A percentile compares a stretch with the other conserved stretches of the same genome.
Conservation (phyloP, 345 rosid genomes). For the Pistacia integerrima region DNA sequence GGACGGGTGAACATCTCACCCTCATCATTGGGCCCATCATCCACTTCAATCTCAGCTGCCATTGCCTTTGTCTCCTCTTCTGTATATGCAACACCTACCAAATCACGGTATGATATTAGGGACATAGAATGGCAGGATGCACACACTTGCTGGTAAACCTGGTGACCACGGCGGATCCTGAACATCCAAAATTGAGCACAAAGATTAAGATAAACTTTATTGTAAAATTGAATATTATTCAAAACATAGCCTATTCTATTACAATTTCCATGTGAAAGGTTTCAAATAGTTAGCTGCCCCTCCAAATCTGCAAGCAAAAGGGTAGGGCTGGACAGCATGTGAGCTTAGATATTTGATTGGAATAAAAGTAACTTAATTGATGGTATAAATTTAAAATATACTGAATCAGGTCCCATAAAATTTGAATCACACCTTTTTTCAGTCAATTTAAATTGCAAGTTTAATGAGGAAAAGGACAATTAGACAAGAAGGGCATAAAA, state of each 20-base stretch:
- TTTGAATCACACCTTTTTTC: not conserved
- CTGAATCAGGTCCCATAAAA: not conserved
- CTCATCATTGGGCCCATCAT: slow-evolving; percentile 99
- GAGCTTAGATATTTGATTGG: too few species aligned
- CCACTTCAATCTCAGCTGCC: slow-evolving; percentile 99
- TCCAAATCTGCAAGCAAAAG: not conserved
- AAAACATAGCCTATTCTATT: not conserved
- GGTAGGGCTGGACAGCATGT: not conserved
- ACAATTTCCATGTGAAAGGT: not conserved
- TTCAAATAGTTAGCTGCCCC: slow-evolving; percentile 2
- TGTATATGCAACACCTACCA: slow-evolving; percentile 97
- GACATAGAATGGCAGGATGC: slow-evolving; percentile 99
- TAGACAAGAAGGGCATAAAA: slow-evolving; percentile 18
- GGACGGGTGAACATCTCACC: slow-evolving; percentile 99
- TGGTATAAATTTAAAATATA: not conserved
- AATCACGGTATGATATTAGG: slow-evolving; percentile 86
- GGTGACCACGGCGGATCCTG: slow-evolving; percentile 99
- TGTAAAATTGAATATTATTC: slow-evolving; percentile 5
- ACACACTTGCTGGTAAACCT: slow-evolving; percentile 96
- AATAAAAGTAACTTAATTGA: not conserved
- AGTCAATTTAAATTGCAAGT: not conserved
- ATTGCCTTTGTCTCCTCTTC: slow-evolving; percentile 98
- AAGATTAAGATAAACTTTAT: not conserved
- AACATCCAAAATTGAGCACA: slow-evolving; percentile 28
- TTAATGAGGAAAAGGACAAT: slow-evolving; percentile 10